Conservation (phyloP, 2,329 filamentous ascomycete species). For the Clonostachys byssicola region DNA sequence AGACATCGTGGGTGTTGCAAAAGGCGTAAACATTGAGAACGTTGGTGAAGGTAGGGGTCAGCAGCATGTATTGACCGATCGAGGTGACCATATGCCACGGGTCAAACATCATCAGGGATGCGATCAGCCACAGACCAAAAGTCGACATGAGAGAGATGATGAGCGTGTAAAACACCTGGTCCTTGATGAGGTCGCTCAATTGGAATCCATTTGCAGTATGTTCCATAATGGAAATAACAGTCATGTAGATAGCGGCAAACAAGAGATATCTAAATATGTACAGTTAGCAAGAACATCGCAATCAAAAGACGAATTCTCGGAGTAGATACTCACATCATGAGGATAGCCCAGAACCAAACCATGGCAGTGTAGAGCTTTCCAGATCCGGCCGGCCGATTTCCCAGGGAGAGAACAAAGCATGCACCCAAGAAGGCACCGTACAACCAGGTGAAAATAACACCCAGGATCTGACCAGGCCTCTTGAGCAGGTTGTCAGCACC, state of each 20-base stretch:
- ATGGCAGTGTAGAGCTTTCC: conserved; percentile 93
- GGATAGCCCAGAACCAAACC: conserved; percentile 96
- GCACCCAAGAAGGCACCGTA: conserved; percentile 90
- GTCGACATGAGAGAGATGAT: conserved; percentile 91
- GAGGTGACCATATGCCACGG: conserved; percentile 99
- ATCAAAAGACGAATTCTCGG: not conserved
- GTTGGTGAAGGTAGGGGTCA: conserved; percentile 96
- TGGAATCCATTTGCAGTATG: conserved; percentile 67
- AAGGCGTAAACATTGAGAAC: conserved; percentile 99
- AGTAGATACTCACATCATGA: conserved; percentile 70
- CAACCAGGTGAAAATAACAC: conserved; percentile 91
- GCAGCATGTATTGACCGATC: conserved; percentile 88
- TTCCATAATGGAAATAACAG: conserved; percentile 75
- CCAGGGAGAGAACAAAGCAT: conserved; percentile 91
- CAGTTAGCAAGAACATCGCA: conserved; percentile 12
- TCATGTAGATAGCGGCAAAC: conserved; percentile 93
- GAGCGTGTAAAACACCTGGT: conserved; percentile 86
- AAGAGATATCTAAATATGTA: conserved; percentile 65
- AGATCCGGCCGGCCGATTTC: conserved; percentile 90
- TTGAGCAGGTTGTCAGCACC: conserved; percentile 67
- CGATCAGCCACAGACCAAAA: conserved; percentile 87
- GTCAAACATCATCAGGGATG: conserved; percentile 91
- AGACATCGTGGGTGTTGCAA: conserved; percentile 96
- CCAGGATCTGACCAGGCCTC: conserved; percentile 72
- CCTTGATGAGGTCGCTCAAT: conserved; percentile 72